phyloP scores from a whole-genome alignment of 2,329 filamentous ascomycete genomes.

The Madurella fahalii region DNA sequence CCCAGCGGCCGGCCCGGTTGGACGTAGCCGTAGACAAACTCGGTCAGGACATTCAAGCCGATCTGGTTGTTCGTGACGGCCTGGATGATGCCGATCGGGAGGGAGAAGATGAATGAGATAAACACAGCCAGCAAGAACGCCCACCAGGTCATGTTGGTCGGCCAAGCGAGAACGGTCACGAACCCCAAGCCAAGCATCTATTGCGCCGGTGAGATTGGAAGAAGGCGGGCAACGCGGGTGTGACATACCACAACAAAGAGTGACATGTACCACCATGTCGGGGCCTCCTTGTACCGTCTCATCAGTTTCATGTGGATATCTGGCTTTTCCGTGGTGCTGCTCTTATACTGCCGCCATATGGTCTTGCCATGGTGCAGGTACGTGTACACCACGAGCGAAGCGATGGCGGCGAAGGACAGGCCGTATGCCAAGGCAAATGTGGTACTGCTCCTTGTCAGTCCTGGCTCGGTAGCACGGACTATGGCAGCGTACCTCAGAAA shows the following conservation, averaged over 20 bases:
- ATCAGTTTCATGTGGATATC: slow-evolving; percentile 64
- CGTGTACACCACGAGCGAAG: slow-evolving; percentile 65
- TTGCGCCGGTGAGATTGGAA: slow-evolving; percentile 9
- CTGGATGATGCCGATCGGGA: slow-evolving; percentile 67
- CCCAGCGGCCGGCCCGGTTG: slow-evolving; percentile 67
- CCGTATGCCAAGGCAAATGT: slow-evolving; percentile 69
- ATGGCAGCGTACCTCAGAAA: slow-evolving; percentile 49
- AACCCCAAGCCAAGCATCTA: slow-evolving; percentile 52
- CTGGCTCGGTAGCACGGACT: background rate
- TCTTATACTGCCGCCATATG: slow-evolving; percentile 60
- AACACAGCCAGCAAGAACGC: slow-evolving; percentile 62
- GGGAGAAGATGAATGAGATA: slow-evolving; percentile 59
- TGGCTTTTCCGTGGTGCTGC: slow-evolving; percentile 55
- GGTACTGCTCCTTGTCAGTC: slow-evolving; percentile 44
- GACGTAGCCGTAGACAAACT: slow-evolving; percentile 72
- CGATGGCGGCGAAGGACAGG: slow-evolving; percentile 67
- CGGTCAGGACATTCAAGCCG: slow-evolving; percentile 69
- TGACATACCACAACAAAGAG: slow-evolving; percentile 51
- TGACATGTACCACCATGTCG: slow-evolving; percentile 60
- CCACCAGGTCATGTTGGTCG: slow-evolving; percentile 70
- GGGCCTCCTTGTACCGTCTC: slow-evolving; percentile 59
- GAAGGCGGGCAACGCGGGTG: background rate
- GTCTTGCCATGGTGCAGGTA: slow-evolving; percentile 63
- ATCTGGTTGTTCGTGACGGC: slow-evolving; percentile 68
- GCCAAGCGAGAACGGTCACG: slow-evolving; percentile 54